Evolutionary conservation across 768 basidiomycete genomes (phyloP).

Genomic region (Termitomyces sp.): DNA sequence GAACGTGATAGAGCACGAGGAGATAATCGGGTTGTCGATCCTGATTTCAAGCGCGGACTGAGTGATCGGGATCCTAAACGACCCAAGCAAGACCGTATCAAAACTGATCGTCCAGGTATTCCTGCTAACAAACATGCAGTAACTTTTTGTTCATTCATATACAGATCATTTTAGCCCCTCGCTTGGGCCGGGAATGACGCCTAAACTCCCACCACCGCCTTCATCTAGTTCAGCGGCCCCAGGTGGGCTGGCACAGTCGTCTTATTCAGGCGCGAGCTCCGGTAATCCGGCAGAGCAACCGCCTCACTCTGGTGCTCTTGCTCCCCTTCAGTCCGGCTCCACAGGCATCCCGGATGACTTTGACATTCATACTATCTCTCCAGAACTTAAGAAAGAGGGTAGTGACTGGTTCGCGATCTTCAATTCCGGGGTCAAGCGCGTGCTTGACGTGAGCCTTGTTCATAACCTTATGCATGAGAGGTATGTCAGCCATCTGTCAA

Average conservation of each 20-base stretch:
- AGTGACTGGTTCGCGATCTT: slow-evolving; percentile 87
- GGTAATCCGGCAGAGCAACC: slow-evolving; percentile 10
- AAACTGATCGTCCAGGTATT: slow-evolving; percentile 31
- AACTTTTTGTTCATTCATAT: not conserved
- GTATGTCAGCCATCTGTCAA: slow-evolving; percentile 30
- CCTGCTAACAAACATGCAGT: not conserved
- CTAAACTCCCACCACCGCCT: slow-evolving; percentile 31
- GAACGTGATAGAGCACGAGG: slow-evolving; percentile 14
- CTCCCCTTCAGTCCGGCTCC: slow-evolving; percentile 13
- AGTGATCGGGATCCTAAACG: slow-evolving; percentile 56
- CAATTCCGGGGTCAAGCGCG: slow-evolving; percentile 74
- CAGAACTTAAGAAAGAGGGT: slow-evolving; percentile 68
- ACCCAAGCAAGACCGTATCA: slow-evolving; percentile 39
- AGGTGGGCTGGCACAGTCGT: slow-evolving; percentile 20
- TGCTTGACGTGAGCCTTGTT: slow-evolving; percentile 72
- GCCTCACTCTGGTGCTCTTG: slow-evolving; percentile 10
- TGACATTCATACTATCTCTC: slow-evolving; percentile 31
- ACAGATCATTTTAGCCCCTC: slow-evolving; percentile 34
- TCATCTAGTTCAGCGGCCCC: slow-evolving; percentile 22
- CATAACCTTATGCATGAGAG: slow-evolving; percentile 91
- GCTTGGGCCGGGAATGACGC: slow-evolving; percentile 29
- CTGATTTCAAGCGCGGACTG: slow-evolving; percentile 30
- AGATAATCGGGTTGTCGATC: slow-evolving; percentile 14
- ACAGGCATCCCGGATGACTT: slow-evolving; percentile 43
- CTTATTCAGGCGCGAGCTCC: slow-evolving; percentile 10